Conservation (phyloP, 1,284 basidiomycete genomes). For the Sutorius eximius region DNA sequence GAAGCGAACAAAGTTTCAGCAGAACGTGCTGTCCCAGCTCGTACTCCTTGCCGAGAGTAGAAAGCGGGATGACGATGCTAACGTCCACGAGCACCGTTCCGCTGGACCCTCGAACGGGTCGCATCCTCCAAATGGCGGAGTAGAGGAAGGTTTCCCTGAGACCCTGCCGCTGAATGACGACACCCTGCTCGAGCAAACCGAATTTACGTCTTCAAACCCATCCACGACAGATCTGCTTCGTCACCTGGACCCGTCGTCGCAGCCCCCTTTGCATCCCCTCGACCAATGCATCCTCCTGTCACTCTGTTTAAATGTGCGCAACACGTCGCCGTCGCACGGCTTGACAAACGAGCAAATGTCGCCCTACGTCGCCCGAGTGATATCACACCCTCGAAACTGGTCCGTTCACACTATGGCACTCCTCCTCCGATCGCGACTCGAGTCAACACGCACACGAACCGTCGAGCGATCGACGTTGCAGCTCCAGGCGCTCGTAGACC, state of each 20-base stretch:
- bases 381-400: slow-evolving; percentile 89
- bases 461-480: slow-evolving; percentile 88
- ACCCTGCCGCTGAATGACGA: slow-evolving; percentile 91
- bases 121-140: slow-evolving; percentile 10
- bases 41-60: slow-evolving; percentile 91
- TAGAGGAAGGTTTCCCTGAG: slow-evolving; percentile 58
- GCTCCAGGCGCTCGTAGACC: slow-evolving; percentile 90
- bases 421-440: slow-evolving; percentile 85
- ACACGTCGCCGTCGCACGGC: slow-evolving; percentile 83
- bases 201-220: slow-evolving; percentile 76
- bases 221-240: slow-evolving; percentile 46
- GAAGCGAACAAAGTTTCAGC: slow-evolving; percentile 93
- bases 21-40: slow-evolving; percentile 83
- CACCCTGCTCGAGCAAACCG: slow-evolving; percentile 91
- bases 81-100: slow-evolving; percentile 13
- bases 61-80: slow-evolving; percentile 40
- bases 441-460: slow-evolving; percentile 83
- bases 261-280: slow-evolving; percentile 85
- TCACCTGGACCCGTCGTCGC: slow-evolving; percentile 79
- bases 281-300: slow-evolving; percentile 90
- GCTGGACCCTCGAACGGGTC: slow-evolving; percentile 19
- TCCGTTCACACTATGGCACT: slow-evolving; percentile 93
- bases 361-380: slow-evolving; percentile 84
- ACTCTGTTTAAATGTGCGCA: slow-evolving; percentile 86
- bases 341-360: slow-evolving; percentile 88